Evolutionary conservation across 305 asterid species (phyloP), one percentile per base, ranked within the genome.

Genomic region (Fraxinus xanthoxyloides): DNA sequence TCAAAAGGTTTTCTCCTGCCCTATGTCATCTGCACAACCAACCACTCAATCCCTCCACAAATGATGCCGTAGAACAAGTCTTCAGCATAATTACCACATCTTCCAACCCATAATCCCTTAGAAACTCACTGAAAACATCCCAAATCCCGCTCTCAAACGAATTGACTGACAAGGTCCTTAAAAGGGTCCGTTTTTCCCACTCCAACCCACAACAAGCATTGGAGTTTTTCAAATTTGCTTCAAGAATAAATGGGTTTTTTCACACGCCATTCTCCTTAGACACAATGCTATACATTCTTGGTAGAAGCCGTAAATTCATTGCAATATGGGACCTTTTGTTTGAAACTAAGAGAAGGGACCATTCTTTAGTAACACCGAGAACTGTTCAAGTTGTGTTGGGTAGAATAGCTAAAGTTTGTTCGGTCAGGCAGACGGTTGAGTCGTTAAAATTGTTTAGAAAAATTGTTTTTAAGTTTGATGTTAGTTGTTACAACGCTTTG

Each of bases 121-220:
- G 72, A 74, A 84, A 78, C 21, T 86, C 94, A 35, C 92, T 95
- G 4, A 87, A 81, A 85, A 77, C 85, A 32, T 85, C 93, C 40
- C 91, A 88, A 87, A 87, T 92, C 85, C 79, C 84, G 28, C 77
- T 93, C 30, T 87, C 98, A 38, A 89, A 85, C 61, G 97, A 90
- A 15, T 83, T 91, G 79, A 80, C 92, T 6, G 98, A 95, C 35
- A 70, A 72, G 72, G 97, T 92, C 79, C 92, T 93, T 34, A 92
- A 91, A 86, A 88, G 97, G 91, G 97, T 90, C 46, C 90, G 99
- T 8, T 95, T 95, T 80, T 87, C 98, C 77, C 99, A 95, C 81
- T 88, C 98, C 6, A 90, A 91, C 84, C 97, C 99, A 1, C 86
- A 89, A 54, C 87, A 89, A 3, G 95, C 98, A 76, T 80, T 92